A percentile compares a stretch with the other conserved stretches of the same genome.
Conservation (phyloP, 257 asterid genomes). For the Handroanthus guayacan region DNA sequence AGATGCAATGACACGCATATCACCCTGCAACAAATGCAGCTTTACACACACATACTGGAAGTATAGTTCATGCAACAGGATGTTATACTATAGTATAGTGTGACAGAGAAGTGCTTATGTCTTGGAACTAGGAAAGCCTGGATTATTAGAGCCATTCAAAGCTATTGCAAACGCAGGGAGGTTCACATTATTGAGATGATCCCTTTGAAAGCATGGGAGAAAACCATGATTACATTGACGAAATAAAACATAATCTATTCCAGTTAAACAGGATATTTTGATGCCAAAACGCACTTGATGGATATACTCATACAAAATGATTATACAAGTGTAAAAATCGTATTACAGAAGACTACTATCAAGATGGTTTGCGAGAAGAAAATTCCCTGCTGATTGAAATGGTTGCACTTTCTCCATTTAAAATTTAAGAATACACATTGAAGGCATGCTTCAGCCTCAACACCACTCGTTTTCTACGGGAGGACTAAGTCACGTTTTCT, state of each 20-base stretch:
- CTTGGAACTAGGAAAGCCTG: not conserved
- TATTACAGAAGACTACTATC: no score
- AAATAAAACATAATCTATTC: not conserved
- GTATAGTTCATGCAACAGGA: not conserved
- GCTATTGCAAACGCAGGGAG: not conserved
- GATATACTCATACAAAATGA: not conserved
- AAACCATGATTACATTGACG: not conserved
- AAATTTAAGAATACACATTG: not conserved
- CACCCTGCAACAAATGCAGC: not conserved
- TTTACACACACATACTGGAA: not conserved
- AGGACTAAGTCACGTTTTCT: not conserved
- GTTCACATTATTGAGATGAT: not conserved
- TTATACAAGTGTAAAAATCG: not conserved
- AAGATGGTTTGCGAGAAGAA: not conserved
- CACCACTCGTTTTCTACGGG: not conserved
- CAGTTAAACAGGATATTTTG: not conserved
- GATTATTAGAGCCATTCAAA: not conserved
- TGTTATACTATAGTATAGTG: not conserved
- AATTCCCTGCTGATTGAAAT: not conserved
- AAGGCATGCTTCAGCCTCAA: slow-evolving; percentile 15
- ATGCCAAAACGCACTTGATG: not conserved
- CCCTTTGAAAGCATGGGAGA: not conserved
- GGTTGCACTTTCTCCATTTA: slow-evolving; percentile 11
- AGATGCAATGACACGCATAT: no score
- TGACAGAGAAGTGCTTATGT: not conserved